Base-by-base conservation (phyloP, 2,329 filamentous ascomycete species). In the Fusarium tuaranense region DNA sequence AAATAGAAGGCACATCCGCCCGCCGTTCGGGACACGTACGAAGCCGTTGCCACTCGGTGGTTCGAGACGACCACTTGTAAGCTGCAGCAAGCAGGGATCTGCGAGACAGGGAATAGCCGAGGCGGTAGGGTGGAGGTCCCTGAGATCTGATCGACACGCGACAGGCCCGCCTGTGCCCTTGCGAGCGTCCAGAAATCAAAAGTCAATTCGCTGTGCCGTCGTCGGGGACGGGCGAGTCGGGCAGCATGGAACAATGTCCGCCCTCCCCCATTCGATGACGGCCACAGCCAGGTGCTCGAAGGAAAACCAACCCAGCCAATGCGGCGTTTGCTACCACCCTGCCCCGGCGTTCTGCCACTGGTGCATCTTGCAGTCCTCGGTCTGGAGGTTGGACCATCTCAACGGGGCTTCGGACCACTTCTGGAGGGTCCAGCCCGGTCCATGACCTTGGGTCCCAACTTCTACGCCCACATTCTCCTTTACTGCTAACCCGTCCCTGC, bases 121-220 rank as follows among this genome's bases (percentile, higher is more conserved):
- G 71, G 73, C 64, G 73, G 74, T 63, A 71, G 64, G 73, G 75
- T 76, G 73, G 76, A 76, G 73, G 77, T 76, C 77, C 76, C 76
- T 78, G 75, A 79, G 77, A 79, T 79, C 77, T 68, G 77, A 79
- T 79, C 77, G 77, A 79, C 73, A 78, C 68, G 67, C 69, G 70
- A 78, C 68, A 75, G 68, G 70, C 72, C 76, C 71, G 69, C 68
- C 62, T 60, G 59, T 63, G 69, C 57, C 59, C 62, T 71, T 73
- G 63, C 44, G n/a, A 46, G 32, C 48, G 48, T 25, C 60, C 63
- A 67, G 16, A 46, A 69, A 64, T 57, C 62, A 78, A 55, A 78
- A 78, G 69, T 77, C 76, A 77, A 79, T 79, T 77, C 69, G 53
- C 63, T 61, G 69, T 46, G 16, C n/a, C 25, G 63, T 63, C 20